Evolutionary conservation across 805 yeast species (phyloP).

Genomic region (Kuraishia hungarica): DNA sequence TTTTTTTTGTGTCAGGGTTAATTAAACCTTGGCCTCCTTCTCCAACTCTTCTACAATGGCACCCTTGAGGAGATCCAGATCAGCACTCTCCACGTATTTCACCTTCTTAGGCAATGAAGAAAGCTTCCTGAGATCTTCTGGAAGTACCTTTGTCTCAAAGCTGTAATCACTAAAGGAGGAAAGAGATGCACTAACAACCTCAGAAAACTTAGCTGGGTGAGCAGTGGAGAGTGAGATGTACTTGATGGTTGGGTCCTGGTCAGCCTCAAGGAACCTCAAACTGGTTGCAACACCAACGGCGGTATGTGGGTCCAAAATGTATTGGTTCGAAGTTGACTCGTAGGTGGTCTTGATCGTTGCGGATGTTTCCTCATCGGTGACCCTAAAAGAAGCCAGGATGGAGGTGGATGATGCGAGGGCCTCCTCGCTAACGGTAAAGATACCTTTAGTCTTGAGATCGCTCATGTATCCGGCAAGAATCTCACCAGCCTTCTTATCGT

Average conservation of each 20-base stretch:
- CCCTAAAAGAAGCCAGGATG: conserved; percentile 73
- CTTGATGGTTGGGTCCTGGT: conserved; percentile 27
- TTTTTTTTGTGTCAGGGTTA: background rate
- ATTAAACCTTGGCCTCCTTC: conserved; percentile 24
- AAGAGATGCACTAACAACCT: conserved; percentile 84
- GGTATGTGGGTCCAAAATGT: conserved; percentile 92
- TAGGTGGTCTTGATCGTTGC: conserved; percentile 69
- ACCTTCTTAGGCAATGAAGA: conserved; percentile 67
- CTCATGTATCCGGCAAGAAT: conserved; percentile 69
- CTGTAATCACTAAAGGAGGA: conserved; percentile 60
- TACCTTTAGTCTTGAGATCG: conserved; percentile 66
- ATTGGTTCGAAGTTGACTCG: conserved; percentile 45
- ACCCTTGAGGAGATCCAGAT: conserved; percentile 63
- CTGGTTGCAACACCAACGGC: conserved; percentile 90
- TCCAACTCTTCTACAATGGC: conserved; percentile 67
- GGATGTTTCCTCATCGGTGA: conserved; percentile 71
- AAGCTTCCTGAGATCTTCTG: conserved; percentile 74
- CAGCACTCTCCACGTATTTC: conserved; percentile 60
- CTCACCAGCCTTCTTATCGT: conserved; percentile 64
- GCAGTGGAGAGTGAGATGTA: conserved; percentile 89
- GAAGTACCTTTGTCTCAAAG: conserved; percentile 82
- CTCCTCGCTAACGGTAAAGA: conserved; percentile 58
- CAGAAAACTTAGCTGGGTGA: conserved; percentile 97
- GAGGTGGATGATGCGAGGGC: conserved; percentile 58
- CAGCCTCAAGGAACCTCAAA: conserved; percentile 45